These are phyloP conservation scores for Leccinum subgranulosum DNA, from an alignment of 768 basidiomycete genomes.

Conservation along the genomic window DNA sequence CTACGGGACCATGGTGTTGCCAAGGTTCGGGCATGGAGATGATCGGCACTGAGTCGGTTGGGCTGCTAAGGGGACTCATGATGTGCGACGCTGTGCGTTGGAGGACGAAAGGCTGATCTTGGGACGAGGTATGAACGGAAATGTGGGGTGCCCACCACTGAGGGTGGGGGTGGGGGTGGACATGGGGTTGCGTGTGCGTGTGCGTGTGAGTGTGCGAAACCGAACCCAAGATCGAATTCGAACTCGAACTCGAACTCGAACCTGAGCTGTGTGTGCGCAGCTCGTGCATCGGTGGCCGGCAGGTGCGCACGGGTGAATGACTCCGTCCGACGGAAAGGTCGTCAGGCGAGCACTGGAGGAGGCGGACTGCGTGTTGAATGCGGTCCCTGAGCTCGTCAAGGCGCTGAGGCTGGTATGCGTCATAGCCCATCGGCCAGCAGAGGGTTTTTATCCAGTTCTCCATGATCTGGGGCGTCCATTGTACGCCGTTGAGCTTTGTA, in stretches of 20 bases:
- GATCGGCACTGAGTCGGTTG: background rate
- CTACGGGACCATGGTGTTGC: slow-evolving; percentile 1
- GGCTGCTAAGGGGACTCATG: slow-evolving; percentile 11
- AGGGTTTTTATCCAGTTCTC: slow-evolving; percentile 55
- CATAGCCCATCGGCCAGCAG: slow-evolving; percentile 67
- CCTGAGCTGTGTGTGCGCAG: background rate
- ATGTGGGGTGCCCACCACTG: background rate
- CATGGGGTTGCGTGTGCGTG: too few species aligned
- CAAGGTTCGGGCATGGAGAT: slow-evolving; percentile 28
- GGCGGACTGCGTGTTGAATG: slow-evolving; percentile 52
- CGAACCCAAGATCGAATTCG: background rate
- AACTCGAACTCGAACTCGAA: background rate
- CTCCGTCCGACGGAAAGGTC: slow-evolving; percentile 6
- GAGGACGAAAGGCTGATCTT: slow-evolving; percentile 1
- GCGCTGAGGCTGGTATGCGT: slow-evolving; percentile 42
- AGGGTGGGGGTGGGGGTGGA: background rate
- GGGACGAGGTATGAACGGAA: background rate
- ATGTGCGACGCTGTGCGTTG: slow-evolving; percentile 1
- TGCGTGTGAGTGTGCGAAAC: background rate
- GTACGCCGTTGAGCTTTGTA: slow-evolving; percentile 44
- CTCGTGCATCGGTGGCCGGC: slow-evolving; percentile 10
- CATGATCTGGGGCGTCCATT: slow-evolving; percentile 54
- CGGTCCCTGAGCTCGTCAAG: slow-evolving; percentile 45
- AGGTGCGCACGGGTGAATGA: slow-evolving; percentile 1
- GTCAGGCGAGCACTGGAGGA: slow-evolving; percentile 19